Evolutionary conservation across 106 monocot species (phyloP).

Genomic region (Dioscorea alata): DNA sequence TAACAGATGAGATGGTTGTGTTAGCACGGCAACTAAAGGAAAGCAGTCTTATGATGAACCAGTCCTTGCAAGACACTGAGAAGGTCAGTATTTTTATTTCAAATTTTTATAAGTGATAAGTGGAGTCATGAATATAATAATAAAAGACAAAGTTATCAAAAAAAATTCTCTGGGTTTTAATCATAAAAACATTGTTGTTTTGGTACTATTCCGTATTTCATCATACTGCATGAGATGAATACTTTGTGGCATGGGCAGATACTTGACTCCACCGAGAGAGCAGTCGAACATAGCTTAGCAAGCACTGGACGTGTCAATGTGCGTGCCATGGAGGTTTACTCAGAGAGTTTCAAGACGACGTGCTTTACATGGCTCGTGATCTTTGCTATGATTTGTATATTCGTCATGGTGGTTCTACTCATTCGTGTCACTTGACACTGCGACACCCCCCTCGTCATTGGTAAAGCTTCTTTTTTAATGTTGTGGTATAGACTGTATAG

Average conservation of each 20-base stretch:
- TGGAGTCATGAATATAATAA: neutral
- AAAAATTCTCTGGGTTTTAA: neutral
- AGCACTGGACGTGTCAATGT: slow-evolving; percentile 65
- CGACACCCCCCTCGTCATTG: too few relatives aligned
- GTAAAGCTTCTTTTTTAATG: too few relatives aligned
- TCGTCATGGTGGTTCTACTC: slow-evolving; percentile 84
- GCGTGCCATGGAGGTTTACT: slow-evolving; percentile 66
- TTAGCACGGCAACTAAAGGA: slow-evolving; percentile 90
- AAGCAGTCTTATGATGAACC: slow-evolving; percentile 79
- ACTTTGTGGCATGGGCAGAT: slow-evolving; percentile 26
- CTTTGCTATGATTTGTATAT: slow-evolving; percentile 57
- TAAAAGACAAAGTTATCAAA: neutral
- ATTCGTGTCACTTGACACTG: slow-evolving; percentile 65
- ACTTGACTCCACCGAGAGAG: slow-evolving; percentile 81
- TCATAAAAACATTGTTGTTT: neutral
- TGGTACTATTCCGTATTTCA: neutral
- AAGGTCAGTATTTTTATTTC: slow-evolving; percentile 37
- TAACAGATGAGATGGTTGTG: slow-evolving; percentile 94
- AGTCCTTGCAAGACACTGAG: slow-evolving; percentile 79
- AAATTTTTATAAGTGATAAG: neutral
- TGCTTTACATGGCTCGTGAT: slow-evolving; percentile 82
- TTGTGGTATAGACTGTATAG: too few relatives aligned
- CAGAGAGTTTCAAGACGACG: slow-evolving; percentile 57
- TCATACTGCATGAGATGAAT: neutral
- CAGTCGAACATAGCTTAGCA: slow-evolving; percentile 89